A percentile compares a stretch with the other conserved stretches of the same genome.
phyloP scores from a whole-genome alignment of 805 yeast genomes.

The Candida andamanensis region DNA sequence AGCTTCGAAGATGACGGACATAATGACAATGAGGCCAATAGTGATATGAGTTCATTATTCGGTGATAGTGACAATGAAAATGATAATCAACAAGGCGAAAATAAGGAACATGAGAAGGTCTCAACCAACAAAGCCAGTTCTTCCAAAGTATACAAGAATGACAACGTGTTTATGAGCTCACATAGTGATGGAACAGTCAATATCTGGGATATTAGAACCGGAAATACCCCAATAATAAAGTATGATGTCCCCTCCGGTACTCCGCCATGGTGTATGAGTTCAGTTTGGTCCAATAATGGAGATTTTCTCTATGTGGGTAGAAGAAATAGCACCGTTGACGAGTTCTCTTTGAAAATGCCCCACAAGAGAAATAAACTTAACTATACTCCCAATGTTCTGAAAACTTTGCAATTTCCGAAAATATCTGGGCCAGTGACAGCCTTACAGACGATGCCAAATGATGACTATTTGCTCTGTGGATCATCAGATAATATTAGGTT shows the following conservation, averaged over 20 bases:
- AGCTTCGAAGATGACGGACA: constrained; percentile 23
- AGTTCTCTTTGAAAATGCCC: constrained; percentile 59
- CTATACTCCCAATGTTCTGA: constrained; percentile 43
- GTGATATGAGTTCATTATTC: constrained; percentile 44
- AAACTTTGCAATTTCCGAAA: constrained; percentile 67
- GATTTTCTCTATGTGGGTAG: constrained; percentile 77
- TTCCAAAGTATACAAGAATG: constrained; percentile 25
- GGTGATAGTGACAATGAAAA: constrained; percentile 40
- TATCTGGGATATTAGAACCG: constrained; percentile 74
- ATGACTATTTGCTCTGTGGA: constrained; percentile 76
- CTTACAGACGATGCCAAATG: constrained; percentile 74
- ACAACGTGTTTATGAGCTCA: constrained; percentile 66
- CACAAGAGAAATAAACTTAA: constrained; percentile 20
- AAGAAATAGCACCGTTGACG: constrained; percentile 83
- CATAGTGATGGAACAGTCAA: constrained; percentile 77
- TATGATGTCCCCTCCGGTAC: constrained; percentile 55
- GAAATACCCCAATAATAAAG: constrained; percentile 34
- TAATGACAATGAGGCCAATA: constrained; percentile 19
- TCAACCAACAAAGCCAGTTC: constrained; percentile 11
- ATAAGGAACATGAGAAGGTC: constrained; percentile 9
- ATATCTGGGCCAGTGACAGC: constrained; percentile 90
- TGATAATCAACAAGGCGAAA: constrained; percentile 12
- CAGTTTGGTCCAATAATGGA: constrained; percentile 87
- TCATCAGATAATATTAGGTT: constrained; percentile 85
- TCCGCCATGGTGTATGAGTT: constrained; percentile 93